Percentiles rank a stretch among this genome's conserved stretches.
Conservation (phyloP, 805 yeast species). For the Metschnikowia lunata region DNA sequence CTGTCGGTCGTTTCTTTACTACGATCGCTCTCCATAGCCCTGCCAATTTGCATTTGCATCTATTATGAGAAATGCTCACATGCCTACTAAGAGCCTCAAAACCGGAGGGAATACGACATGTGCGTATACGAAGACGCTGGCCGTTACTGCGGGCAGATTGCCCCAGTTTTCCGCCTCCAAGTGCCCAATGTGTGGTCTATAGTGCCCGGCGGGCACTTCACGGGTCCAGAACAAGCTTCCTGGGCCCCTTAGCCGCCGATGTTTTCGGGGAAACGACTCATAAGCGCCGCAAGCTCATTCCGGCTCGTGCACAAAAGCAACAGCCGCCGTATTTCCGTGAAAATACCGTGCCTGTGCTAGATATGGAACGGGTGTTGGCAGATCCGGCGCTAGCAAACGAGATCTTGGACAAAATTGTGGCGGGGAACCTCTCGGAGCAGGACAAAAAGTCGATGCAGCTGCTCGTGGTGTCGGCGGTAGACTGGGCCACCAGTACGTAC, state of each 20-base stretch:
- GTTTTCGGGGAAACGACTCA: not conserved
- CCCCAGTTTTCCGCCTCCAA: not conserved
- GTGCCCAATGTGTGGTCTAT: not conserved
- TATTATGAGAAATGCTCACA: constrained; percentile 6
- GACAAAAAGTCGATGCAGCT: constrained; percentile 15
- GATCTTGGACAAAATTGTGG: constrained; percentile 2
- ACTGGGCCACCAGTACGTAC: constrained; percentile 19
- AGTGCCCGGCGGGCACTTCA: not conserved
- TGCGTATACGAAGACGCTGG: not conserved
- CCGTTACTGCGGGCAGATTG: not conserved
- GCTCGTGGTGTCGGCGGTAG: constrained; percentile 22
- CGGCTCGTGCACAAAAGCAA: not conserved
- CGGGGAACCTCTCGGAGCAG: not conserved
- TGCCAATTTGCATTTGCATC: not conserved
- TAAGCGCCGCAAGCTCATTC: not conserved
- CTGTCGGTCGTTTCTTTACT: not conserved
- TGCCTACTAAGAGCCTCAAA: constrained; percentile 3
- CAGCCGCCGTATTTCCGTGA: constrained; percentile 1
- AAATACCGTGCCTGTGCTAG: constrained; percentile 1
- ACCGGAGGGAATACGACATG: not conserved
- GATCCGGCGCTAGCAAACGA: constrained; percentile 1
- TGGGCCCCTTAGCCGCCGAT: not conserved
- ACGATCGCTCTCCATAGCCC: not conserved
- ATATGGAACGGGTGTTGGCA: constrained; percentile 14
- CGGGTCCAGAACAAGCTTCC: not conserved